These are phyloP conservation scores for Cicer cuneatum DNA, from an alignment of 306 rosid genomes.

Conservation along the genomic window DNA sequence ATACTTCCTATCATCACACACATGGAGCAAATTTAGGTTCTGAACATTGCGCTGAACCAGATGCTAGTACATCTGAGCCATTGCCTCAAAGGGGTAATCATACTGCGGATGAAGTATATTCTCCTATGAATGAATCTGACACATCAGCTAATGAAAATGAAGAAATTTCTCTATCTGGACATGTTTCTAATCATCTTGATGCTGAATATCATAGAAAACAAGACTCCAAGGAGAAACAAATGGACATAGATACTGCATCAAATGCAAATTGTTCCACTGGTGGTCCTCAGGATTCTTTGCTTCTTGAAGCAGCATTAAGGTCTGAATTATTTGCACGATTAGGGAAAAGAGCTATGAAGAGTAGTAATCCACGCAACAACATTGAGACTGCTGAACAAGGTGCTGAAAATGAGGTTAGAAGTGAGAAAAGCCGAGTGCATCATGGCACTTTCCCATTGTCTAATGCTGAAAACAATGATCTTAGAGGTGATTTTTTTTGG, in stretches of 20 bases:
- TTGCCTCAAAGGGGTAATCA: slow-evolving; percentile 59
- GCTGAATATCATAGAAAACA: slow-evolving; percentile 46
- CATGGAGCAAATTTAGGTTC: slow-evolving; percentile 62
- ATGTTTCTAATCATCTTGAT: slow-evolving; percentile 53
- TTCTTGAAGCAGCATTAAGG: slow-evolving; percentile 86
- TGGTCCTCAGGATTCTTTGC: slow-evolving; percentile 67
- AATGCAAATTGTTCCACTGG: slow-evolving; percentile 48
- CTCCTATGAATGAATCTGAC: slow-evolving; percentile 68
- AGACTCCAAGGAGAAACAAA: slow-evolving; percentile 44
- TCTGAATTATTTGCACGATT: slow-evolving; percentile 77
- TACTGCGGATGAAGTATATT: slow-evolving; percentile 61
- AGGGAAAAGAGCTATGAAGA: slow-evolving; percentile 57
- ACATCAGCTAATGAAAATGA: slow-evolving; percentile 78
- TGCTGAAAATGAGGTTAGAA: slow-evolving; percentile 62
- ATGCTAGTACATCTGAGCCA: slow-evolving; percentile 81
- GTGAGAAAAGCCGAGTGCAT: slow-evolving; percentile 47
- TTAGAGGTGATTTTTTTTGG: slow-evolving; percentile 52
- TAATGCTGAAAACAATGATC: slow-evolving; percentile 47
- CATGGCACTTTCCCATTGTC: slow-evolving; percentile 41
- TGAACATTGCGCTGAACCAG: slow-evolving; percentile 77
- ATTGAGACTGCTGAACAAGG: slow-evolving; percentile 57
- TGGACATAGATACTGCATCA: slow-evolving; percentile 47
- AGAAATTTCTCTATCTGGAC: slow-evolving; percentile 62
- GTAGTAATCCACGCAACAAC: slow-evolving; percentile 47
- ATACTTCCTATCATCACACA: slow-evolving; percentile 48